Conservation (phyloP, 208 protist genomes). For the Leishmania major region DNA sequence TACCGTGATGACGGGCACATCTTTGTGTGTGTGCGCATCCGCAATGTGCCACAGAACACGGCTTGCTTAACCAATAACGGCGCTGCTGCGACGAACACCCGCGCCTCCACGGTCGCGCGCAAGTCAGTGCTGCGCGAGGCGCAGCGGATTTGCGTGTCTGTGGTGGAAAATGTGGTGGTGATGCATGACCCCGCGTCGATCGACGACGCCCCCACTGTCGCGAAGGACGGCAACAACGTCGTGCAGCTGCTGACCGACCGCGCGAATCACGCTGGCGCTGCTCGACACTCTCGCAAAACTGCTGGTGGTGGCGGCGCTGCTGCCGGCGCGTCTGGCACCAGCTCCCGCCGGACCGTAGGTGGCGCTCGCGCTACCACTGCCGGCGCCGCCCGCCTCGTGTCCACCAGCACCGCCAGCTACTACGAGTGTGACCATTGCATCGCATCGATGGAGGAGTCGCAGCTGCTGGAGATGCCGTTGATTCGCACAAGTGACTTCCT, state of each 20-base stretch:
- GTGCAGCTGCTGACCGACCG: conserved; percentile 64
- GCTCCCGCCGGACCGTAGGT: conserved; percentile 12
- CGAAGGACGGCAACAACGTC: conserved; percentile 62
- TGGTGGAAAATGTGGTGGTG: conserved; percentile 73
- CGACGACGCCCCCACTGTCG: conserved; percentile 51
- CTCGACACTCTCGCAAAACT: conserved; percentile 29
- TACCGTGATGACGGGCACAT: conserved; percentile 81
- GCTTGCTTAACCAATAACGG: conserved; percentile 25
- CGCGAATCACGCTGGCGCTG: conserved; percentile 13
- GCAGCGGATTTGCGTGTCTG: conserved; percentile 70
- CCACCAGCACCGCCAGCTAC: conserved; percentile 66
- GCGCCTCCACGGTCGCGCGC: conserved; percentile 13
- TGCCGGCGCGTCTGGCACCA: conserved; percentile 14
- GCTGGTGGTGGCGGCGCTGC: conserved; percentile 16
- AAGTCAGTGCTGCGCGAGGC: conserved; percentile 31
- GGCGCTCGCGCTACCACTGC: conserved; percentile 9
- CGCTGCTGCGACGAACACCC: conserved; percentile 17
- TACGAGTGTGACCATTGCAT: conserved; percentile 74
- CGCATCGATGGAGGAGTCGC: conserved; percentile 60
- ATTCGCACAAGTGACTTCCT: conserved; percentile 70
- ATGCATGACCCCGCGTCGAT: conserved; percentile 71
- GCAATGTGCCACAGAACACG: conserved; percentile 46
- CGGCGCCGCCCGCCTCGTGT: conserved; percentile 25
- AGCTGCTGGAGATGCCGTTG: conserved; percentile 64
- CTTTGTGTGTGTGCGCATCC: conserved; percentile 76